Evolutionary conservation across 1,139 yeast genomes (phyloP).

Genomic region (Lodderomyces theae): DNA sequence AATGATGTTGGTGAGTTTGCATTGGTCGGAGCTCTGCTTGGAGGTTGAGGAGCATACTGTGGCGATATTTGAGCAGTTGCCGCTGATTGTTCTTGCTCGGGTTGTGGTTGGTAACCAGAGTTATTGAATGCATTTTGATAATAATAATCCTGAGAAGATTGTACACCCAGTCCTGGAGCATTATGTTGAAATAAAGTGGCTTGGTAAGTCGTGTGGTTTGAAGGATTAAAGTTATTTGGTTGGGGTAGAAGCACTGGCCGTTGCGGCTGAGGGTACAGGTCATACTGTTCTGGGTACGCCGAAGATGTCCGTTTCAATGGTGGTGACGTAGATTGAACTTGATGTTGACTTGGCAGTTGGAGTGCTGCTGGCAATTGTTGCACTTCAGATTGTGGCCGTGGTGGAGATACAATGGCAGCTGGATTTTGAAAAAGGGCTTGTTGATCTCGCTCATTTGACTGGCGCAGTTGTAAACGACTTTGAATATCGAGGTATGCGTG

Average conservation of each 20-base stretch:
- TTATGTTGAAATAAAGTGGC: slow-evolving; percentile 18
- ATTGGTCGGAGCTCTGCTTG: slow-evolving; percentile 3
- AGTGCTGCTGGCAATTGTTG: too few relatives aligned
- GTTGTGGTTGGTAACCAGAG: slow-evolving; percentile 6
- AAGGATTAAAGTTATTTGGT: background rate
- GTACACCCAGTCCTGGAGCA: slow-evolving; percentile 10
- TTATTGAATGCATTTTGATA: background rate
- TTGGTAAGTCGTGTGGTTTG: slow-evolving; percentile 14
- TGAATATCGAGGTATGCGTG: background rate
- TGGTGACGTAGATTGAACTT: background rate
- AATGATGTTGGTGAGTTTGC: slow-evolving; percentile 4
- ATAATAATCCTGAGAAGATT: background rate
- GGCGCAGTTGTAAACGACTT: slow-evolving; percentile 1
- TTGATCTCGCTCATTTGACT: slow-evolving; percentile 1
- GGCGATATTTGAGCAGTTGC: background rate
- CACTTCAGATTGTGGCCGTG: too few relatives aligned
- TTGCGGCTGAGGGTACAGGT: background rate
- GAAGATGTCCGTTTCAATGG: background rate
- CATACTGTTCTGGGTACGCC: background rate
- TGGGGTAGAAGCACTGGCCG: slow-evolving; percentile 4
- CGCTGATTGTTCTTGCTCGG: slow-evolving; percentile 8
- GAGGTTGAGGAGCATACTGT: background rate
- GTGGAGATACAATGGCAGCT: background rate
- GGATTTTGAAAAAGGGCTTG: background rate
- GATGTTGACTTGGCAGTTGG: background rate